phyloP scores from a whole-genome alignment of 352 stramenopile species.

The Globisporangium nagaii region DNA sequence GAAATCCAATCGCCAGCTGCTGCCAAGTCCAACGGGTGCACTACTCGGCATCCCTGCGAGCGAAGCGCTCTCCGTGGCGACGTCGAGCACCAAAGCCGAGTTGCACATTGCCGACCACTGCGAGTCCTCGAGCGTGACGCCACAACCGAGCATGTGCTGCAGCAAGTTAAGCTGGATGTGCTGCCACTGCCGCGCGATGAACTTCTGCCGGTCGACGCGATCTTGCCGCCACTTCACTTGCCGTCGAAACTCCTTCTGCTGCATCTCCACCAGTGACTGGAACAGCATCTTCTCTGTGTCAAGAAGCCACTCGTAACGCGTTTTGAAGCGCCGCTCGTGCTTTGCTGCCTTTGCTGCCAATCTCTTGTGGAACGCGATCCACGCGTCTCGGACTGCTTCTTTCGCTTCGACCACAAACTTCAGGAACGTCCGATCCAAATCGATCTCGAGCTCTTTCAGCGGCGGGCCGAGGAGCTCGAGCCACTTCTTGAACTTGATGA shows the following conservation, averaged over 20 bases:
- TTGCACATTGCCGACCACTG: slow-evolving; percentile 1
- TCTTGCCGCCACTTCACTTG: slow-evolving; percentile 70
- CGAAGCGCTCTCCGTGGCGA: neutral
- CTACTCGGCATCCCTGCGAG: neutral
- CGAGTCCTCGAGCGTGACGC: slow-evolving; percentile 1
- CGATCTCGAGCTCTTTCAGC: slow-evolving; percentile 57
- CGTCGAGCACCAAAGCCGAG: neutral
- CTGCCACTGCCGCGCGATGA: slow-evolving; percentile 48
- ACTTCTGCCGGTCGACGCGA: slow-evolving; percentile 57
- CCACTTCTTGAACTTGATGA: slow-evolving; percentile 58
- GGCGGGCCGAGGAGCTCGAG: slow-evolving; percentile 61
- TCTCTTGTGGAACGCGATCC: slow-evolving; percentile 41
- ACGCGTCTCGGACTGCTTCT: slow-evolving; percentile 49
- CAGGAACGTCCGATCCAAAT: slow-evolving; percentile 57
- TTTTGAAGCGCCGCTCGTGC: slow-evolving; percentile 33
- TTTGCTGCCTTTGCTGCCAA: slow-evolving; percentile 24
- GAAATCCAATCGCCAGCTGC: slow-evolving; percentile 42
- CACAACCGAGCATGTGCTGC: slow-evolving; percentile 17
- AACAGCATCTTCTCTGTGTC: slow-evolving; percentile 26
- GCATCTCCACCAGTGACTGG: slow-evolving; percentile 29
- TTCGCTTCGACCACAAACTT: slow-evolving; percentile 43
- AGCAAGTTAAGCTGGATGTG: slow-evolving; percentile 25
- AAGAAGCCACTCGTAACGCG: slow-evolving; percentile 34
- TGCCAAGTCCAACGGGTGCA: neutral
- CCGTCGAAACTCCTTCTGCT: slow-evolving; percentile 47